phyloP scores from a whole-genome alignment of 345 rosid species.

The Citrus unshiu region DNA sequence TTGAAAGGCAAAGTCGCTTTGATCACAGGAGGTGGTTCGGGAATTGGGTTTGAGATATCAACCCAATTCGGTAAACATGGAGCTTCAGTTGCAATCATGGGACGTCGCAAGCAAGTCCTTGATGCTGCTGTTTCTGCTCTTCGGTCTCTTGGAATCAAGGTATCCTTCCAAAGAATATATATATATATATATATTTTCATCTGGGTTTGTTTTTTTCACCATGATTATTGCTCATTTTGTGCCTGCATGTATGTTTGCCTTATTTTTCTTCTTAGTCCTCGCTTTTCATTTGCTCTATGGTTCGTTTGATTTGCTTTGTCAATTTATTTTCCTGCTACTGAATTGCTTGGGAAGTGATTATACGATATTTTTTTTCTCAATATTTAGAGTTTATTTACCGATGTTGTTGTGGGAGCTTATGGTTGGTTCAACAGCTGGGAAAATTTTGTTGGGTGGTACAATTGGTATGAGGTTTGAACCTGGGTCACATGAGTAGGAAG shows the following conservation, averaged over 20 bases:
- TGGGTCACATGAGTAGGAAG: too few relatives aligned
- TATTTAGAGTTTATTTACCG: not conserved
- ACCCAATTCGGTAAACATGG: conserved; percentile 73
- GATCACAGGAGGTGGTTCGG: conserved; percentile 87
- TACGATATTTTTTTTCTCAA: not conserved
- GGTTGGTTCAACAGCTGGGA: not conserved
- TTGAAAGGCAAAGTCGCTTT: conserved; percentile 59
- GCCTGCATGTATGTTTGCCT: not conserved
- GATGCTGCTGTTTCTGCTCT: conserved; percentile 64
- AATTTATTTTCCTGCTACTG: not conserved
- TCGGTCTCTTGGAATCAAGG: conserved; percentile 59
- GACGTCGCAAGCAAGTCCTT: conserved; percentile 60
- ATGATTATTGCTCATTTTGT: too few relatives aligned
- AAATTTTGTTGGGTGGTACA: not conserved
- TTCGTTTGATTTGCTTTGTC: not conserved
- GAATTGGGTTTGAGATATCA: conserved; percentile 79
- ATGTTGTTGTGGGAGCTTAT: not conserved
- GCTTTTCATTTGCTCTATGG: not conserved
- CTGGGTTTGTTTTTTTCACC: not conserved
- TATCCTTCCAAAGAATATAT: not conserved
- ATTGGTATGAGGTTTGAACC: too few relatives aligned
- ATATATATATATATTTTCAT: too few relatives aligned
- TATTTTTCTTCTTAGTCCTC: not conserved
- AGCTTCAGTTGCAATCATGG: conserved; percentile 75
- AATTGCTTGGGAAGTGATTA: not conserved